These are phyloP conservation scores for Fusarium pseudonygamai DNA, from an alignment of 2,329 filamentous ascomycete genomes.

Conservation along the genomic window DNA sequence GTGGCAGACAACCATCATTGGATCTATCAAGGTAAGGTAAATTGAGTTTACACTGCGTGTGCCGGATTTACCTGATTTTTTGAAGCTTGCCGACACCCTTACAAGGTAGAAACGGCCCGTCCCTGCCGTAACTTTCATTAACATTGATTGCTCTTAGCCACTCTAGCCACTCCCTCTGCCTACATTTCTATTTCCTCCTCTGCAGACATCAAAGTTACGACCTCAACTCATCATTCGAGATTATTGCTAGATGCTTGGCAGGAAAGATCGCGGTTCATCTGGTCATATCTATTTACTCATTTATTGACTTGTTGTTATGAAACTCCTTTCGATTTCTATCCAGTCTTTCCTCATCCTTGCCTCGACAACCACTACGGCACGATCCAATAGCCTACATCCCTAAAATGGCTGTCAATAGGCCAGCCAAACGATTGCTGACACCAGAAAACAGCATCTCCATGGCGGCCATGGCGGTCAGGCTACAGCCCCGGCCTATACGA, in stretches of 20 bases:
- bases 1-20: background rate
- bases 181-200: background rate
- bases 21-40: background rate
- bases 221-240: too few species aligned
- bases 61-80: background rate
- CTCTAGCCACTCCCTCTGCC: background rate
- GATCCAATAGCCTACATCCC: background rate
- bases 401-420: background rate
- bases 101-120: constrained; percentile 9
- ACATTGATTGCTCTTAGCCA: background rate
- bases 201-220: background rate
- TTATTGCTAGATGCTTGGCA: background rate
- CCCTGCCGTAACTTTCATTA: background rate
- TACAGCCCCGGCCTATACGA: background rate
- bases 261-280: background rate
- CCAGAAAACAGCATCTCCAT: constrained; percentile 3
- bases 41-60: constrained; percentile 12
- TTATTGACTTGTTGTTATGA: background rate
- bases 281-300: background rate
- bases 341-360: background rate
- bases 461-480: constrained; percentile 6
- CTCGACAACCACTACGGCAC: constrained; percentile 2
- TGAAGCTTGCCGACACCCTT: constrained; percentile 1
- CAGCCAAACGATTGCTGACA: constrained; percentile 9
- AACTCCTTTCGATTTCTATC: background rate